Percentiles rank a stretch among this genome's conserved stretches.
Evolutionary conservation across 169 alveolate genomes (phyloP).

Genomic region (Plasmodium sp.): DNA sequence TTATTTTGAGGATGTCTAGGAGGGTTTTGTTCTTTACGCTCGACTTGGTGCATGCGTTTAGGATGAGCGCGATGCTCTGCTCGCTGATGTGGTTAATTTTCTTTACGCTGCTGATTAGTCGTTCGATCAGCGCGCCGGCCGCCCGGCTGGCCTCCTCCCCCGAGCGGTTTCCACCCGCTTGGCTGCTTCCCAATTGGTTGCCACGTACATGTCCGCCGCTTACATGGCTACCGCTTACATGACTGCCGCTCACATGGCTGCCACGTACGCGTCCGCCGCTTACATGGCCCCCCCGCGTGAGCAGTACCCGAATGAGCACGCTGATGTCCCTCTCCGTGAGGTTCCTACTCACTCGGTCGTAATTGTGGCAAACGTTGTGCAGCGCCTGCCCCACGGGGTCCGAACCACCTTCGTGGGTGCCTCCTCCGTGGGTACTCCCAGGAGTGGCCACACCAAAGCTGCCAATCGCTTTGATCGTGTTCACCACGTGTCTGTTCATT

Average conservation of each 20-base stretch:
- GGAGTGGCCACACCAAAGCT: not conserved
- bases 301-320: constrained; percentile 16
- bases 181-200: not conserved
- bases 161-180: too few species aligned
- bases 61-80: constrained; percentile 69
- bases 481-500: constrained; percentile 12
- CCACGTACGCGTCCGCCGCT: not conserved
- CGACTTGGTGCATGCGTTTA: constrained; percentile 58
- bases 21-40: constrained; percentile 11
- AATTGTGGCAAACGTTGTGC: not conserved
- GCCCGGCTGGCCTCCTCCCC: too few species aligned
- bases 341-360: not conserved
- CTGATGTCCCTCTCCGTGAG: constrained; percentile 64
- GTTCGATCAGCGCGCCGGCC: not conserved
- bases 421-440: not conserved
- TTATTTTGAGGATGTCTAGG: constrained; percentile 38
- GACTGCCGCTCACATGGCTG: not conserved
- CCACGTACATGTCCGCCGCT: too few species aligned
- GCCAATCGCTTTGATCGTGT: constrained; percentile 9
- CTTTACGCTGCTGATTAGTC: constrained; percentile 5
- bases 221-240: not conserved
- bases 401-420: not conserved
- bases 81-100: constrained; percentile 56
- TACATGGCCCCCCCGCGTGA: not conserved
- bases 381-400: not conserved